Evolutionary conservation across 192 early-diverging fungal species (phyloP).

Genomic region (Coemansia sp.): DNA sequence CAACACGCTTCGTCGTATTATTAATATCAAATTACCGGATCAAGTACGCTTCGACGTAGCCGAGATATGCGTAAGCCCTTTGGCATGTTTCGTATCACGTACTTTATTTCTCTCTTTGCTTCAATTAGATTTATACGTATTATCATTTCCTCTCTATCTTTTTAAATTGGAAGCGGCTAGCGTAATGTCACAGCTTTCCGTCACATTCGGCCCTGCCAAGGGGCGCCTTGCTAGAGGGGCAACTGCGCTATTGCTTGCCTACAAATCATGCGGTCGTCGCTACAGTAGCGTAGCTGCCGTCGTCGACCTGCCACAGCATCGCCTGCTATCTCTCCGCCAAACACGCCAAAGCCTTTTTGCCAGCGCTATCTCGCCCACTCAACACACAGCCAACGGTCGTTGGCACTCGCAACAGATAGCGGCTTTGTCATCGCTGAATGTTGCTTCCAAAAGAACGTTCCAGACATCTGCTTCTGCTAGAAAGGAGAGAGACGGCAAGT

Average conservation of each 20-base stretch:
- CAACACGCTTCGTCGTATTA: too few species aligned
- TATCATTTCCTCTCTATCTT: not conserved
- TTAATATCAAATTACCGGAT: not conserved
- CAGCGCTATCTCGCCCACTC: not conserved
- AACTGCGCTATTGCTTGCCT: not conserved
- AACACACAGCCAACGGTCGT: not conserved
- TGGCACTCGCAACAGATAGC: not conserved
- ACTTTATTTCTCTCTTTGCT: not conserved
- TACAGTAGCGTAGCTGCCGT: not conserved
- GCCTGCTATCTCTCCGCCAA: not conserved
- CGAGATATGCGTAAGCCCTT: not conserved
- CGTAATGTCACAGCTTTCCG: constrained; percentile 11
- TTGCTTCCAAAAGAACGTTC: constrained; percentile 26
- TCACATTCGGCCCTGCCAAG: not conserved
- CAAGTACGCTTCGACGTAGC: not conserved
- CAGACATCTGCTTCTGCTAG: constrained; percentile 20
- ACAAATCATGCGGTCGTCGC: not conserved
- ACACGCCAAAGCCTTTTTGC: not conserved
- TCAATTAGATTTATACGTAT: not conserved
- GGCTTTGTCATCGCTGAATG: not conserved
- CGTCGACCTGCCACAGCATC: not conserved
- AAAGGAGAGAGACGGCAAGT: constrained; percentile 36
- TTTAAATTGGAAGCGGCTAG: not conserved
- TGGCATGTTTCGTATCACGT: not conserved
- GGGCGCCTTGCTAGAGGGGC: constrained; percentile 6